Conservation (phyloP, 1,284 basidiomycete genomes). For the Ceratobasidium theobromae region DNA sequence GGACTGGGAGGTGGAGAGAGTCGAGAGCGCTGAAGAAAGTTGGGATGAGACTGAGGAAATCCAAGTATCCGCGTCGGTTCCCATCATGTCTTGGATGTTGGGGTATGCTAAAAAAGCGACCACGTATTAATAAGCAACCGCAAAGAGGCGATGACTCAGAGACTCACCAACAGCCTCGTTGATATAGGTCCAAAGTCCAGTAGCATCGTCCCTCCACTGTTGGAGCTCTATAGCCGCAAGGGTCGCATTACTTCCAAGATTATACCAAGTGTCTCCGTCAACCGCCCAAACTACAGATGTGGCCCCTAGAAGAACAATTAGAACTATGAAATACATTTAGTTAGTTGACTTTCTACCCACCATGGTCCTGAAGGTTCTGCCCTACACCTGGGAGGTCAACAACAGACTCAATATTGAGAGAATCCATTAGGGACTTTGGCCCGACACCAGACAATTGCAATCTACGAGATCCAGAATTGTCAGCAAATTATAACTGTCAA, state of each 20-base stretch:
- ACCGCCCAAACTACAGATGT: conserved; percentile 17
- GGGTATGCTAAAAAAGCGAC: conserved; percentile 2
- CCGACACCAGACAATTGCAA: conserved; percentile 62
- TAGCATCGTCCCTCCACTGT: conserved; percentile 39
- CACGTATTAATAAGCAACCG: neutral
- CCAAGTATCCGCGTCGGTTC: conserved; percentile 1
- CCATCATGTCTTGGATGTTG: conserved; percentile 22
- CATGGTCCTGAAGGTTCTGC: conserved; percentile 60
- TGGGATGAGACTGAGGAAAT: conserved; percentile 1
- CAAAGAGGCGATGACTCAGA: neutral
- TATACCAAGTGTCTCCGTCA: conserved; percentile 41
- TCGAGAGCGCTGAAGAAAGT: neutral
- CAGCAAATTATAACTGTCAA: conserved; percentile 46
- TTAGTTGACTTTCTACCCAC: neutral
- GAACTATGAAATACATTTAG: neutral
- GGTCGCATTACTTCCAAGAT: conserved; percentile 37
- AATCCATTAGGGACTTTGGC: conserved; percentile 53
- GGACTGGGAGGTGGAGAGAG: conserved; percentile 10
- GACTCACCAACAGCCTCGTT: conserved; percentile 44
- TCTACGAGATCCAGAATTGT: neutral
- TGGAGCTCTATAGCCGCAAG: conserved; percentile 38
- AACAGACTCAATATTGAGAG: conserved; percentile 53
- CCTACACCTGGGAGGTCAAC: conserved; percentile 58
- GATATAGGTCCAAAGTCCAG: conserved; percentile 45
- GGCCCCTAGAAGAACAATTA: neutral